Evolutionary conservation across 208 protist genomes (phyloP), one percentile per base, ranked within the genome.

Genomic region (Phytomonas francai): DNA sequence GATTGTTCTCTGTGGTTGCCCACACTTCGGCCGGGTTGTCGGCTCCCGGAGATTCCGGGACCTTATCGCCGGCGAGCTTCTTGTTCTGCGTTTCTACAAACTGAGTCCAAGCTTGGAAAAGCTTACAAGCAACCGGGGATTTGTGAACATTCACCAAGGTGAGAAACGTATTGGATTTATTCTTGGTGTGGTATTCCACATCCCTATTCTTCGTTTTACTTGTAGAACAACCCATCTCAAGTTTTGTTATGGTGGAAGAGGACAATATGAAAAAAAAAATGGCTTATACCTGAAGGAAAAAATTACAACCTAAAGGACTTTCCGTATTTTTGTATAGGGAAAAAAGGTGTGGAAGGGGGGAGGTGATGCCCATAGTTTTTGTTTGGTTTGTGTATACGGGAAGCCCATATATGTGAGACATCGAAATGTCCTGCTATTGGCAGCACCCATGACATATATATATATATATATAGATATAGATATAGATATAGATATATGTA

Each of bases 61-160:
- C 65, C 12, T 39, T 30, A 51, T 84, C 69, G 12, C 81, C 77
- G 0, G 72, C 74, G n/a, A 67, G 69, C 32, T 62, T 66, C 29
- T 71, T 71, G 45, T 58, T 76, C 56, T 88, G 80, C 12, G 79
- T 77, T 36, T 87, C 67, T 9, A 87, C 79, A 72, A 91, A 87
- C 22, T 62, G 36, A 16, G 71, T 81, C 87, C 89, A 94, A 45
- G 91, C 89, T 31, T 92, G 78, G n/a, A 85, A 57, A 57, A 92
- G 66, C 61, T 73, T 71, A 12, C 76, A 61, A 19, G 86, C 89
- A n/a, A 94, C 86, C 8, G 89, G 84, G 63, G 92, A 83, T 19
- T 76, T 59, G 56, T 85, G 65, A 0, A 61, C 70, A 7, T 77
- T 79, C 5, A 78, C 83, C 29, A 91, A 73, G 30, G 54, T 72